Conservation (phyloP, 345 rosid genomes). For the Anastatica hierochuntica region DNA sequence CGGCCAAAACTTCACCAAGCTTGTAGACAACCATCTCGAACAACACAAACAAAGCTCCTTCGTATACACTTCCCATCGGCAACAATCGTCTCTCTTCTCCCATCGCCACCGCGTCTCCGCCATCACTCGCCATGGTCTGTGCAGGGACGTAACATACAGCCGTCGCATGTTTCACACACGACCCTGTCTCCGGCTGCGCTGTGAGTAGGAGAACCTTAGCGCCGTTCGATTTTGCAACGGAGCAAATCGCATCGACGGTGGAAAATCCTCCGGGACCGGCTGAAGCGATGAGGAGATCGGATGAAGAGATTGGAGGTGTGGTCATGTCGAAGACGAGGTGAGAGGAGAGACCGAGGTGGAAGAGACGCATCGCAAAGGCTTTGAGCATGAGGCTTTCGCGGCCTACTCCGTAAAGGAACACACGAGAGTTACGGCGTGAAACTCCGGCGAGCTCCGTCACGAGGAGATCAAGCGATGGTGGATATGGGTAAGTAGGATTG, state of each 20-base stretch:
- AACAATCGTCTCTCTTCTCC: slow-evolving; percentile 33
- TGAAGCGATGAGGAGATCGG: slow-evolving; percentile 67
- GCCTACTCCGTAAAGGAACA: slow-evolving; percentile 82
- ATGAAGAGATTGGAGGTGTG: slow-evolving; percentile 57
- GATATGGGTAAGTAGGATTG: slow-evolving; percentile 32
- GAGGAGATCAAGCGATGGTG: slow-evolving; percentile 44
- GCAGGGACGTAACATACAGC: slow-evolving; percentile 63
- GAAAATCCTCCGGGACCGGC: slow-evolving; percentile 84
- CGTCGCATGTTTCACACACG: slow-evolving; percentile 52
- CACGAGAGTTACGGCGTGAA: slow-evolving; percentile 34
- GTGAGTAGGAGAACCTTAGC: slow-evolving; percentile 59
- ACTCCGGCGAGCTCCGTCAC: slow-evolving; percentile 37
- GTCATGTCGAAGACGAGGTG: slow-evolving; percentile 78
- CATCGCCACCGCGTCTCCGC: slow-evolving; percentile 8
- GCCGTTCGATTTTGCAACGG: slow-evolving; percentile 45
- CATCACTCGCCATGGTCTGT: slow-evolving; percentile 71
- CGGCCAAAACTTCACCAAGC: slow-evolving; percentile 48
- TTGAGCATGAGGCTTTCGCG: slow-evolving; percentile 85
- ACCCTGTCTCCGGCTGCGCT: slow-evolving; percentile 55
- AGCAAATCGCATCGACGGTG: slow-evolving; percentile 76
- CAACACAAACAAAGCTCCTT: slow-evolving; percentile 79
- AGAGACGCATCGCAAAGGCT: slow-evolving; percentile 76
- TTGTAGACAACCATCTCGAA: slow-evolving; percentile 82
- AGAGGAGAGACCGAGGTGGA: slow-evolving; percentile 69
- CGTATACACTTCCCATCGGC: slow-evolving; percentile 92